These are phyloP conservation scores for Rhizopogon sp. DNA, from an alignment of 768 basidiomycete species.

Conservation along the genomic window DNA sequence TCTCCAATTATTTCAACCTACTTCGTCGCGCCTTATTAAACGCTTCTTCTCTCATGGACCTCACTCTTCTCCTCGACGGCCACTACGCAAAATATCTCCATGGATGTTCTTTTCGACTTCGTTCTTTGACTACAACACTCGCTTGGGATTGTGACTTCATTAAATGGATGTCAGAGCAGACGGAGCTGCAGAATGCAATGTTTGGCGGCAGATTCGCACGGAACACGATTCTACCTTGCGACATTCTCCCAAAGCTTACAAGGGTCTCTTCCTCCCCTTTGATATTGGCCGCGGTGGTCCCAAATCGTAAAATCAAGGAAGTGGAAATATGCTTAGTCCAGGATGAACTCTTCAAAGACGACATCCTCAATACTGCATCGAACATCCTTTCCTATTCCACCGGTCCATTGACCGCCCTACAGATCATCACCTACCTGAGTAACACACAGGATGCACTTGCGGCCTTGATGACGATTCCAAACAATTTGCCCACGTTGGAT, in stretches of 20 bases:
- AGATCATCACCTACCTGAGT: constrained; percentile 16
- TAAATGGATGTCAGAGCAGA: constrained; percentile 17
- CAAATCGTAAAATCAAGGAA: constrained; percentile 15
- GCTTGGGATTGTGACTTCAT: constrained; percentile 17
- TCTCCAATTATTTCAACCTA: constrained; percentile 5
- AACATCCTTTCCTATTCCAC: constrained; percentile 16
- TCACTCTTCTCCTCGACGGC: constrained; percentile 20
- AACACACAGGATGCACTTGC: constrained; percentile 11
- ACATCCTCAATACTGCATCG: constrained; percentile 17
- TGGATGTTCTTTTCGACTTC: constrained; percentile 20
- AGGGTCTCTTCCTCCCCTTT: constrained; percentile 21
- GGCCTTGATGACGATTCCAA: constrained; percentile 15
- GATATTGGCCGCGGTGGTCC: constrained; percentile 20
- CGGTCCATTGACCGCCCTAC: constrained; percentile 15
- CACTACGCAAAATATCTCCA: constrained; percentile 13
- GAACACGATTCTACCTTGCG: constrained; percentile 5
- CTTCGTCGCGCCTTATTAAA: constrained; percentile 16
- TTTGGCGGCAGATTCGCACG: constrained; percentile 17
- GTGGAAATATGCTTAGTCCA: constrained; percentile 22
- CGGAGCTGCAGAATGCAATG: constrained; percentile 11
- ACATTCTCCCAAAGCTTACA: constrained; percentile 14
- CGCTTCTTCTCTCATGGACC: constrained; percentile 17
- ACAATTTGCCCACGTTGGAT: constrained; percentile 12
- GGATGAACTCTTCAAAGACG: constrained; percentile 18
- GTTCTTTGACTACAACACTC: constrained; percentile 18